Base-by-base conservation (phyloP, 2,329 filamentous ascomycete genomes). In the Dothiorella sarmentorum region DNA sequence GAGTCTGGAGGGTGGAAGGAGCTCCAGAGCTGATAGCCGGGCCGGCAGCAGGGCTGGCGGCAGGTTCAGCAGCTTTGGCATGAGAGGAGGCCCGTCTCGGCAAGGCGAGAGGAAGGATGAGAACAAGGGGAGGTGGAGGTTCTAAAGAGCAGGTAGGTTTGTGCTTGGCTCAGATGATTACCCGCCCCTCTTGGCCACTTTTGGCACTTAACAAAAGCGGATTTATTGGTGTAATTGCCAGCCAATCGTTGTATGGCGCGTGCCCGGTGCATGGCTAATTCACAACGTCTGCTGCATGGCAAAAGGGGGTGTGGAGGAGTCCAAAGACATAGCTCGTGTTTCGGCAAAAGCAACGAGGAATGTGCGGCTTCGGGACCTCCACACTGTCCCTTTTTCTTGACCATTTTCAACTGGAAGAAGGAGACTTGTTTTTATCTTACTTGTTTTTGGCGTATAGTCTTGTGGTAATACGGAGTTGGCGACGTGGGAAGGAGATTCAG, bases 1-100 rank as follows among this genome's bases (percentile, higher is more conserved):
- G 26, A 56, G 53, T 18, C 40, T 56, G 38, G 53, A 56, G 18
- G 53, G 53, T 18, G 53, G 53, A 13, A 31, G 40, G 10, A 56
- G 53, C 42, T 35, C 43, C 40, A 44, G 40, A 15, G 44, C 42
- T n/a, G 56, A 49, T 24, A 58, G 56, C n/a, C 31, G 56, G n/a
- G 56, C 56, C 11, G 44, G 44, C 22, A 58, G 56, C 56, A 26
- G 56, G 13, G 33, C 56, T n/a, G 56, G 56, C 11, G 56, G 56
- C 24, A 26, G 43, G 11, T 11, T 58, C 31, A 58, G 56, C 56
- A 49, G 43, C 26, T 38, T 47, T 18, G 53, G 53, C 3, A 45
- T 18, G 10, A 24, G 53, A 7, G 17, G 53, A 7, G 29, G 27
- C 1, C 29, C 53, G 20, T 45, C 40, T 17, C 40, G 53, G 27